A percentile compares a stretch with the other conserved stretches of the same genome.
phyloP scores from a whole-genome alignment of 108 stramenopile species.

The Nitzschia palea region DNA sequence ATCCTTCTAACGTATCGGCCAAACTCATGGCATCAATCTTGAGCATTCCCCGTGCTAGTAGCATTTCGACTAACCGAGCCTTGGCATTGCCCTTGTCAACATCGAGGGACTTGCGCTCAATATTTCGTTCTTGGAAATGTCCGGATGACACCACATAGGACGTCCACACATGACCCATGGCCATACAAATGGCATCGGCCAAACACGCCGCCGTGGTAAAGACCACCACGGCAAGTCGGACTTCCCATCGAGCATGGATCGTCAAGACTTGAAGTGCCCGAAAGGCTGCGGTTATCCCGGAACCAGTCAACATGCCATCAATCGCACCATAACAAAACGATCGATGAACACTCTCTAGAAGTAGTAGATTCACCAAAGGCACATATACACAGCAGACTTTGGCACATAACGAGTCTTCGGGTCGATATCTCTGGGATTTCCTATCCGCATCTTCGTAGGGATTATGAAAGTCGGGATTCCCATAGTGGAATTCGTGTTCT shows the following conservation, averaged over 20 bases:
- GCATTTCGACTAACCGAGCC: conserved; percentile 64
- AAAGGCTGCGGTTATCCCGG: conserved; percentile 63
- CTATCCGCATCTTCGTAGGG: not conserved
- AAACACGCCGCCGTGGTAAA: conserved; percentile 60
- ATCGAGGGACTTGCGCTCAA: conserved; percentile 43
- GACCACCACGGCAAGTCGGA: conserved; percentile 41
- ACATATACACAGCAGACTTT: conserved; percentile 9
- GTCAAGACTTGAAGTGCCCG: conserved; percentile 54
- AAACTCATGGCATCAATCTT: conserved; percentile 88
- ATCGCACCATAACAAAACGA: conserved; percentile 80
- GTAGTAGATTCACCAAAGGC: conserved; percentile 12
- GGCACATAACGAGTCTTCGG: not conserved
- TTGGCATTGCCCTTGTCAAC: conserved; percentile 53
- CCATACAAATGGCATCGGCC: conserved; percentile 77
- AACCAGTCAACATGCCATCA: conserved; percentile 76
- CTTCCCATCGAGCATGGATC: conserved; percentile 15
- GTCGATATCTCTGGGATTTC: conserved; percentile 9
- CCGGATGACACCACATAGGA: conserved; percentile 42
- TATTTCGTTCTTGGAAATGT: conserved; percentile 44
- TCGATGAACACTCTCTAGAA: conserved; percentile 41
- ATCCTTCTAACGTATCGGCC: conserved; percentile 83
- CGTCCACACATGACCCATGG: conserved; percentile 79
- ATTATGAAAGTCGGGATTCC: conserved; percentile 37
- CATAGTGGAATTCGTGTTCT: conserved; percentile 41
- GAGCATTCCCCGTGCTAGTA: conserved; percentile 69